Conservation (phyloP, 495 filamentous ascomycete species). For the Penicillium soppii region DNA sequence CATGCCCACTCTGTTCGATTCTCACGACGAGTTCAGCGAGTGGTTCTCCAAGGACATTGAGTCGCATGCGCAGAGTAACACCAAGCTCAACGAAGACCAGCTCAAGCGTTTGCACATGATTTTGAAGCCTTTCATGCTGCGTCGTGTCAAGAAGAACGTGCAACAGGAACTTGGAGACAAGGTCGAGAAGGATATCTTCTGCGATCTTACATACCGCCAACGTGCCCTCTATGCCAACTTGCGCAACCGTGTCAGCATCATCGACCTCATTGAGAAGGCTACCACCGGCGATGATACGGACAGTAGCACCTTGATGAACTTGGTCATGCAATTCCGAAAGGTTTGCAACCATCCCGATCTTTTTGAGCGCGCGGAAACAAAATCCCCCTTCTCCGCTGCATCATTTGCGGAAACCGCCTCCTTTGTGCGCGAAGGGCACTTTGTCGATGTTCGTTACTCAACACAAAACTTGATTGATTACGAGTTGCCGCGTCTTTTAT, state of each 20-base stretch:
- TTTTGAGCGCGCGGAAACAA: slow-evolving; percentile 90
- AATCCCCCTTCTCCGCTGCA: slow-evolving; percentile 77
- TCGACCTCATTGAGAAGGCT: slow-evolving; percentile 97
- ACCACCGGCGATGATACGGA: slow-evolving; percentile 92
- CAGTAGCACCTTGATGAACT: slow-evolving; percentile 94
- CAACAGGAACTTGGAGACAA: slow-evolving; percentile 99
- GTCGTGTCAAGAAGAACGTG: slow-evolving; percentile 98
- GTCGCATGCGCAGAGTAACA: slow-evolving; percentile 97
- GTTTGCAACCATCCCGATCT: slow-evolving; percentile 98
- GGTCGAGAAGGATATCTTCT: slow-evolving; percentile 95
- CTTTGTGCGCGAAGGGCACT: slow-evolving; percentile 83
- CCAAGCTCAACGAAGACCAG: slow-evolving; percentile 97
- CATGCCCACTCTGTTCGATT: slow-evolving; percentile 98
- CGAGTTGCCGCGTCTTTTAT: slow-evolving; percentile 74
- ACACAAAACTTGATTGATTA: slow-evolving; percentile 85
- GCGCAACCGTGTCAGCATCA: slow-evolving; percentile 95
- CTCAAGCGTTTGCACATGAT: slow-evolving; percentile 98
- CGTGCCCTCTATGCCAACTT: slow-evolving; percentile 90
- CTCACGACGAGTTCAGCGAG: slow-evolving; percentile 98
- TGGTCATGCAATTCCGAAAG: slow-evolving; percentile 99
- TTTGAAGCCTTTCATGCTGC: slow-evolving; percentile 98
- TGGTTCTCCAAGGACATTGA: slow-evolving; percentile 99
- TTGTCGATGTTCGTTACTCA: slow-evolving; percentile 81
- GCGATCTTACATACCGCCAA: slow-evolving; percentile 94
- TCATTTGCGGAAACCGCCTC: slow-evolving; percentile 92